Evolutionary conservation across 352 stramenopile species (phyloP), one percentile per base, ranked within the genome.

Genomic region (Pythium guiyangense): DNA sequence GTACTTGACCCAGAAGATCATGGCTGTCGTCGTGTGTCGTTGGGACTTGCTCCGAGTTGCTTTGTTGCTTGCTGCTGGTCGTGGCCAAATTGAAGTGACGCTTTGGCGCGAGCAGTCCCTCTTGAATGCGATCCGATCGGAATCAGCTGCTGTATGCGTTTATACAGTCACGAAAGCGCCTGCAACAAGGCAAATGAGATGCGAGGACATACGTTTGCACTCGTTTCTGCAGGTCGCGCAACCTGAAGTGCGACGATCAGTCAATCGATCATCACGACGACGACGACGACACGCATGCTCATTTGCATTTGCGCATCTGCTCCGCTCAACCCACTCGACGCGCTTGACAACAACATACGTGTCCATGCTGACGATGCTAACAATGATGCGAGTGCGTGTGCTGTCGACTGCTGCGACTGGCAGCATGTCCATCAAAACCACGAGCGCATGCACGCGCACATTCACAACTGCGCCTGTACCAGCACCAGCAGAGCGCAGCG

Each of bases 1-100:
- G 77, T 90, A 90, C 64, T 88, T 90, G 54, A 89, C 73, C 74
- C 73, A 90, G 69, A 90, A 75, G 64, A 92, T 86, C 74, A 79
- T 84, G 52, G 17, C 34, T 59, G 27, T 27, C 31, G n/a, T n/a
- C n/a, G n/a, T n/a, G n/a, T 10, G 26, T n/a, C 37, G 25, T 22
- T 26, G 8, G 6, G 17, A 22, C 8, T 20, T 35, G n/a, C 31
- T 40, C 35, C 6, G 12, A 40, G 35, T 12, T 40, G 35, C 35
- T 40, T n/a, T n/a, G n/a, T n/a, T n/a, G n/a, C n/a, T n/a, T n/a
- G n/a, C n/a, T n/a, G 35, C 6, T 40, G 35, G 12, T 59, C 31
- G 42, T 39, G 22, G 6, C n/a, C n/a, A n/a, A n/a, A n/a, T 47
- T 49, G 44, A 60, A 48, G 37, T 43, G 39, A 29, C 49, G 35